Evolutionary conservation across 192 early-diverging fungal genomes (phyloP).

Genomic region (Fimicolochytrium jonesii): DNA sequence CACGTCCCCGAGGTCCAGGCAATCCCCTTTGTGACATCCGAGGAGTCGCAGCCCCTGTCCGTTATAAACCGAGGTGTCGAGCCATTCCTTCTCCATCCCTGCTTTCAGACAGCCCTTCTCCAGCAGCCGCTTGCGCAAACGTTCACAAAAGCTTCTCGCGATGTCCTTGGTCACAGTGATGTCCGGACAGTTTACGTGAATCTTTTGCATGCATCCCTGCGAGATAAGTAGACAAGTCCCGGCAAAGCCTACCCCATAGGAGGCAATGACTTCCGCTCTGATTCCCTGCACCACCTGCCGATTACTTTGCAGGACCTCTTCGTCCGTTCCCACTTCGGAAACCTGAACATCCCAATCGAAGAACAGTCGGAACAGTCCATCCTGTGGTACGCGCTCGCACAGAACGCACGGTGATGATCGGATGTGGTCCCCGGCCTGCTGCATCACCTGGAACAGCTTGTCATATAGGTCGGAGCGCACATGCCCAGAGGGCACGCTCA

Average conservation of each 20-base stretch:
- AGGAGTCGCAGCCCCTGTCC: neutral
- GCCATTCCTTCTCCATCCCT: neutral
- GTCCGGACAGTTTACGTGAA: constrained; percentile 5
- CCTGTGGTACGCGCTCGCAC: constrained; percentile 9
- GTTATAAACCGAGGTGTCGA: constrained; percentile 7
- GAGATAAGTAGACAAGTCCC: constrained; percentile 1
- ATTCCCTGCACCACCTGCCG: constrained; percentile 4
- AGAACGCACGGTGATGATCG: constrained; percentile 4
- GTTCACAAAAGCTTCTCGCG: neutral
- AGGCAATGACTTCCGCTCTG: constrained; percentile 2
- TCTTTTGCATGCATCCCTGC: constrained; percentile 5
- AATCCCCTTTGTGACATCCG: neutral
- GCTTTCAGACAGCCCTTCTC: neutral
- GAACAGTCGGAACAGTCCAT: constrained; percentile 5
- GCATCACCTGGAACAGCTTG: constrained; percentile 3
- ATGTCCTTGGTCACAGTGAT: neutral
- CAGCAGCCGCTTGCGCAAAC: neutral
- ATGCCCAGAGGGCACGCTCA: constrained; percentile 5
- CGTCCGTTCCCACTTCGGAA: constrained; percentile 5
- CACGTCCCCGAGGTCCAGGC: neutral
- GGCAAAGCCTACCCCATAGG: constrained; percentile 2
- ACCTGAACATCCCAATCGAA: constrained; percentile 10
- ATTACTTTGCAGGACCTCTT: neutral
- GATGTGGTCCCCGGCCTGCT: constrained; percentile 7
- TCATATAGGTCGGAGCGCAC: constrained; percentile 9